Percentiles rank a stretch among this genome's conserved stretches.
Conservation (phyloP, 495 filamentous ascomycete species). For the Clohesyomyces aquaticus region DNA sequence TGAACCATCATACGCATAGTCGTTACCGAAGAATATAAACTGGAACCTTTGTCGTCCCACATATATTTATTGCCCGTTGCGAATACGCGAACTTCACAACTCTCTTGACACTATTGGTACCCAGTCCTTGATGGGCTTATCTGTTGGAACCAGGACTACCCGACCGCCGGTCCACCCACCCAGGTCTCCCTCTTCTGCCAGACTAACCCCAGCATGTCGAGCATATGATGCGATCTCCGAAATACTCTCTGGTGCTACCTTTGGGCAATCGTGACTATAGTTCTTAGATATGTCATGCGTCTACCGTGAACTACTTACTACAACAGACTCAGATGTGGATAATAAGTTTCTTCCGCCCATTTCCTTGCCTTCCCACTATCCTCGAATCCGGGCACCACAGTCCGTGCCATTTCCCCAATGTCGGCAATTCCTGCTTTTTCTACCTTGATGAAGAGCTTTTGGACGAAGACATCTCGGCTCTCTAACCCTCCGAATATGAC, state of each 20-base stretch:
- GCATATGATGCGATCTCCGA: constrained; percentile 31
- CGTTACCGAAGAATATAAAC: background rate
- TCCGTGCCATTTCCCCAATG: constrained; percentile 27
- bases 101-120: constrained; percentile 39
- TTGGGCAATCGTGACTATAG: constrained; percentile 23
- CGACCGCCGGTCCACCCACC: constrained; percentile 40
- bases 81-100: constrained; percentile 31
- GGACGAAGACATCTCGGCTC: constrained; percentile 39
- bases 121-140: constrained; percentile 43
- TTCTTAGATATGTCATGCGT: background rate
- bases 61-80: no score
- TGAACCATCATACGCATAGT: background rate
- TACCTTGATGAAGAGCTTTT: constrained; percentile 40
- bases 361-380: constrained; percentile 26
- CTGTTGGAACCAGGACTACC: constrained; percentile 45
- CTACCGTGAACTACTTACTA: constrained; percentile 42
- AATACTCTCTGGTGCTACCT: constrained; percentile 21
- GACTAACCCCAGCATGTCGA: constrained; percentile 31
- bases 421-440: constrained; percentile 33
- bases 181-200: constrained; percentile 26
- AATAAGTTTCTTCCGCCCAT: constrained; percentile 43
- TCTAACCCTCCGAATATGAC: constrained; percentile 35
- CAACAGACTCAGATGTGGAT: constrained; percentile 45
- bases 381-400: constrained; percentile 16
- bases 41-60: background rate